Evolutionary conservation across 441 rosid genomes (phyloP).

Genomic region (Flueggea neowawraea): DNA sequence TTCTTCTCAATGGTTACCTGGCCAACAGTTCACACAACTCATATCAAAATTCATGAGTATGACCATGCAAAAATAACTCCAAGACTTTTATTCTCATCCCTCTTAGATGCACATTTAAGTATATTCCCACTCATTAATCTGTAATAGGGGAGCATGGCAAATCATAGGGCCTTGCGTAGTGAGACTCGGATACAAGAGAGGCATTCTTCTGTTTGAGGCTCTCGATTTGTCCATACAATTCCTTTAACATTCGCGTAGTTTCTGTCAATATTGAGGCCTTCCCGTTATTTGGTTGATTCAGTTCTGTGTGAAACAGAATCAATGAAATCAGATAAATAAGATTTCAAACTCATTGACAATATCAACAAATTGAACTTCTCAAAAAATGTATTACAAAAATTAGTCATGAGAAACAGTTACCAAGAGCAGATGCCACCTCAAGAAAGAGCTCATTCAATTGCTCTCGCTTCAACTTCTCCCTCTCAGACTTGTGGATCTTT

Average conservation of each 20-base stretch:
- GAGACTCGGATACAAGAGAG: constrained; percentile 70
- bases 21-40: constrained; percentile 10
- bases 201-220: constrained; percentile 61
- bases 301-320: constrained; percentile 40
- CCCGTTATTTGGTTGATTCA: constrained; percentile 66
- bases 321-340: constrained; percentile 8
- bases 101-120: too few species aligned
- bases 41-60: neutral
- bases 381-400: too few species aligned
- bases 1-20: constrained; percentile 79
- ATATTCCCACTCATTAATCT: neutral
- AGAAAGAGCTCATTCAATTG: constrained; percentile 85
- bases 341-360: neutral
- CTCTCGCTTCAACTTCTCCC: constrained; percentile 96
- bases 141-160: neutral
- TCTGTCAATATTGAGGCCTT: constrained; percentile 77
- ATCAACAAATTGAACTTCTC: constrained; percentile 4
- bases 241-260: constrained; percentile 71
- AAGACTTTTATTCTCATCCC: too few species aligned
- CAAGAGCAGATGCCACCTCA: constrained; percentile 72
- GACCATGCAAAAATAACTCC: too few species aligned
- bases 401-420: constrained; percentile 26
- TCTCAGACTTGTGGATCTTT: constrained; percentile 81
- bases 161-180: constrained; percentile 45
- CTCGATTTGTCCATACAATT: constrained; percentile 61